Evolutionary conservation across 1,284 basidiomycete species (phyloP).

Genomic region (Microbotryomycetes sp.): DNA sequence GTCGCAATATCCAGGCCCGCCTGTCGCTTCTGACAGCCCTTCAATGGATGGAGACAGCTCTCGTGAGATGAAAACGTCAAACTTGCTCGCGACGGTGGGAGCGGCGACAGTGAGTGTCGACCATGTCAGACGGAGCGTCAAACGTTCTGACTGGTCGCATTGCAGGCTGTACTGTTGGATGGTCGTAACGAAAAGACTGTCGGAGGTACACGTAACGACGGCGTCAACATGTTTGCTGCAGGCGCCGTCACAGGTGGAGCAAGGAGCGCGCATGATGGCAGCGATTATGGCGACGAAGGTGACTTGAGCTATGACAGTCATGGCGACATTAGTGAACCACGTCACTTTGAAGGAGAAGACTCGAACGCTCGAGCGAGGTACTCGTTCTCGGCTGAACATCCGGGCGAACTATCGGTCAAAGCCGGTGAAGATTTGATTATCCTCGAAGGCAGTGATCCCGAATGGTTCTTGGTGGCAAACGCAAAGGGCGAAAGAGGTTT

Average conservation of each 20-base stretch:
- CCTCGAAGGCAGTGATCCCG: conserved; percentile 23
- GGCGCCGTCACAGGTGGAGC: not conserved
- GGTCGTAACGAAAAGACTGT: conserved; percentile 19
- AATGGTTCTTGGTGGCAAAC: conserved; percentile 29
- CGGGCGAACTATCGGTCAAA: conserved; percentile 24
- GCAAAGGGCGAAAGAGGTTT: conserved; percentile 17
- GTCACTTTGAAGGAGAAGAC: conserved; percentile 12
- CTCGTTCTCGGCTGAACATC: conserved; percentile 29
- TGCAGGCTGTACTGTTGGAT: conserved; percentile 26
- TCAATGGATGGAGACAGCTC: not conserved
- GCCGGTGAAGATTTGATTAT: conserved; percentile 26
- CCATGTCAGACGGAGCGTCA: too few species aligned
- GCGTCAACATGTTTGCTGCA: not conserved
- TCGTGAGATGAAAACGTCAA: conserved; percentile 10
- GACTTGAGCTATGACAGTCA: conserved; percentile 19
- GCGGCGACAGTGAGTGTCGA: conserved; percentile 15
- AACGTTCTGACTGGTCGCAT: too few species aligned
- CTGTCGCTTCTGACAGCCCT: conserved; percentile 14
- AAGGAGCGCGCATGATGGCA: not conserved
- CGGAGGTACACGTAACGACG: not conserved
- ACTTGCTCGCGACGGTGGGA: conserved; percentile 27
- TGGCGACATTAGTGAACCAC: not conserved
- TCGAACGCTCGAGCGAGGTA: conserved; percentile 18
- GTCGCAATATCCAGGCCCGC: not conserved
- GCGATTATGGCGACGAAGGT: not conserved